Conservation (phyloP, 768 basidiomycete species). For the Leccinum sublutescens region DNA sequence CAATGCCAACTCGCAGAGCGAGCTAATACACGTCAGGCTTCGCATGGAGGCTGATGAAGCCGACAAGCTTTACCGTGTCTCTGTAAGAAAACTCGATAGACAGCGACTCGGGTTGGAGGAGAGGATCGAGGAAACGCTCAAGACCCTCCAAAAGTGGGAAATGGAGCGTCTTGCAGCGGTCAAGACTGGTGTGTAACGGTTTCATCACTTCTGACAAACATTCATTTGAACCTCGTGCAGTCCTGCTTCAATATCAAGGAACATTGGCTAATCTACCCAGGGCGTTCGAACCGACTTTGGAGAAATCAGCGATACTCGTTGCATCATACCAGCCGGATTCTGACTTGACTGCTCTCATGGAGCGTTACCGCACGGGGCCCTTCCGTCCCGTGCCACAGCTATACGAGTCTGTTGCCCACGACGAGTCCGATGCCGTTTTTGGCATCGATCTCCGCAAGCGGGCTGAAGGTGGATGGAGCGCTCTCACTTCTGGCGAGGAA, state of each 20-base stretch:
- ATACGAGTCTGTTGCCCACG: slow-evolving; percentile 82
- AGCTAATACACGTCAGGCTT: slow-evolving; percentile 68
- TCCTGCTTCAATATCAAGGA: slow-evolving; percentile 84
- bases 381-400: slow-evolving; percentile 42
- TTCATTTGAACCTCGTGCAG: slow-evolving; percentile 34
- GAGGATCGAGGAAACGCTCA: slow-evolving; percentile 78
- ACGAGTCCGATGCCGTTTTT: slow-evolving; percentile 83
- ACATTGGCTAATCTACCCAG: slow-evolving; percentile 73
- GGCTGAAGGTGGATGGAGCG: slow-evolving; percentile 80
- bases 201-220: background rate
- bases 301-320: slow-evolving; percentile 72
- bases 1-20: slow-evolving; percentile 43
- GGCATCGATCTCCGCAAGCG: slow-evolving; percentile 90
- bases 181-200: slow-evolving; percentile 62
- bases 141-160: slow-evolving; percentile 82
- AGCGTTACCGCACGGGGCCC: slow-evolving; percentile 72
- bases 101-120: slow-evolving; percentile 87
- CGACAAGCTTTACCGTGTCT: slow-evolving; percentile 74
- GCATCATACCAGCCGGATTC: slow-evolving; percentile 86
- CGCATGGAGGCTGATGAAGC: slow-evolving; percentile 80
- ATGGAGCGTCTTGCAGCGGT: slow-evolving; percentile 77
- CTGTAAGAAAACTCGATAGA: slow-evolving; percentile 79
- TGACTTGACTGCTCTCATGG: slow-evolving; percentile 83
- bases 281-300: slow-evolving; percentile 59
- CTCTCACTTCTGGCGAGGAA: slow-evolving; percentile 51